These are phyloP conservation scores for Blastobotrys persicus DNA, from an alignment of 1,139 yeast species.

Conservation along the genomic window DNA sequence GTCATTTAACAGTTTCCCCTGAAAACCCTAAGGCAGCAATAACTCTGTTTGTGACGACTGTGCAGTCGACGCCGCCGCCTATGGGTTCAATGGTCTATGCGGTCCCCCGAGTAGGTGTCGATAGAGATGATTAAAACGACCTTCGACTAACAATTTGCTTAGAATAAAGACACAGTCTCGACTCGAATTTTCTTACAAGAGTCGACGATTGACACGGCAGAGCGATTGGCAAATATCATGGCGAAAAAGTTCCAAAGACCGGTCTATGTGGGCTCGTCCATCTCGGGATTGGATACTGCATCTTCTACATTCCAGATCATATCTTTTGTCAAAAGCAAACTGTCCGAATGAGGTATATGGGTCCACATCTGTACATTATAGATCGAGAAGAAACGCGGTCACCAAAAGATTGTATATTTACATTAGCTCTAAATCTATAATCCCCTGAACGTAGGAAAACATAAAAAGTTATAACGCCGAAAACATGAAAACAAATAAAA, in stretches of 20 bases:
- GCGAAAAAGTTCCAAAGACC: constrained; percentile 23
- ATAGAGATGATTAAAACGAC: too few relatives aligned
- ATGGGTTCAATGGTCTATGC: constrained; percentile 30
- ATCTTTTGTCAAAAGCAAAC: constrained; percentile 4
- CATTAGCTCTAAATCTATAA: constrained; percentile 7
- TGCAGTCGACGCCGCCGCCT: constrained; percentile 14
- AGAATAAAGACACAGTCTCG: constrained; percentile 12
- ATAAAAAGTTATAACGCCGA: not conserved
- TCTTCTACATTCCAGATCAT: constrained; percentile 1
- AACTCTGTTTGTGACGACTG: constrained; percentile 13
- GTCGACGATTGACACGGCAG: constrained; percentile 23
- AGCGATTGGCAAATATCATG: constrained; percentile 22
- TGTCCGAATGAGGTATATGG: not conserved
- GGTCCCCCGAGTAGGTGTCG: constrained; percentile 14
- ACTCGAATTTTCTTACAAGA: constrained; percentile 21
- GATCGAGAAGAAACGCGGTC: not conserved
- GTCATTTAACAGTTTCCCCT: constrained; percentile 12
- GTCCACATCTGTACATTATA: not conserved
- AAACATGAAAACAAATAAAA: not conserved
- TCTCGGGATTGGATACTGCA: constrained; percentile 1
- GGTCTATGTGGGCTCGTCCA: constrained; percentile 20
- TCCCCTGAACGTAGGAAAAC: not conserved
- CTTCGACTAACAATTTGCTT: constrained; percentile 2
- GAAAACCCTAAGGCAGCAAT: constrained; percentile 9
- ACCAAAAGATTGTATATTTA: not conserved